Evolutionary conservation across 2,329 filamentous ascomycete species (phyloP).

Genomic region (Oidium heveae): DNA sequence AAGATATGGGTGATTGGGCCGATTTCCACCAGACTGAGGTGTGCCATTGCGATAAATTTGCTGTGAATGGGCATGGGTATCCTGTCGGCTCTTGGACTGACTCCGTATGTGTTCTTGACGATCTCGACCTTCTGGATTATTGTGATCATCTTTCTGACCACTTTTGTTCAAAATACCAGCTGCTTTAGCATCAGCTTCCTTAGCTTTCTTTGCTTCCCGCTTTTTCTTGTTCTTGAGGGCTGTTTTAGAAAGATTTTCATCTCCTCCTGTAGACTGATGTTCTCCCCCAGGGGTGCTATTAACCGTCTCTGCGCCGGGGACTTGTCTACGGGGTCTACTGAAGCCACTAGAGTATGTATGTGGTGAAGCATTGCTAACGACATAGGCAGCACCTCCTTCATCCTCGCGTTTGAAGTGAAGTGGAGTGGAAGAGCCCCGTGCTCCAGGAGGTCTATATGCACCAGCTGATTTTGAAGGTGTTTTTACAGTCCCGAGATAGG

Average conservation of each 20-base stretch:
- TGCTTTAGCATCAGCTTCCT: conserved; percentile 44
- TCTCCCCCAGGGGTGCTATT: conserved; percentile 37
- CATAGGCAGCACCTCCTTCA: conserved; percentile 73
- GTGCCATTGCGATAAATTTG: conserved; percentile 27
- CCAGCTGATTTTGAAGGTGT: conserved; percentile 92
- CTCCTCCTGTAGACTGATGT: conserved; percentile 34
- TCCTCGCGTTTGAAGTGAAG: conserved; percentile 95
- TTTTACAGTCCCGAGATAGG: conserved; percentile 68
- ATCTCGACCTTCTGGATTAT: conserved; percentile 18
- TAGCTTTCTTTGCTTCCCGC: conserved; percentile 74
- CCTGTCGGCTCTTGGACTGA: conserved; percentile 21
- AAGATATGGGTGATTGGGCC: conserved; percentile 8
- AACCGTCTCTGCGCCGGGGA: conserved; percentile 64
- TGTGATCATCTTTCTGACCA: conserved; percentile 2
- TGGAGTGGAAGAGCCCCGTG: conserved; percentile 67
- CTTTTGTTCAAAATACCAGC: conserved; percentile 13
- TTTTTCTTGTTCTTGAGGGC: conserved; percentile 98
- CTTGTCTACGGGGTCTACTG: conserved; percentile 42
- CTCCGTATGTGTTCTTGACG: conserved; percentile 23
- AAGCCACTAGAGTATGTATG: conserved; percentile 49
- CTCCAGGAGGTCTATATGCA: conserved; percentile 84
- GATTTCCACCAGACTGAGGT: conserved; percentile 2
- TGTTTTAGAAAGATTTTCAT: conserved; percentile 52
- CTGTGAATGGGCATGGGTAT: conserved; percentile 20
- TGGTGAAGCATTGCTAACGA: conserved; percentile 54